Conservation (phyloP, 805 yeast species). For the Maudiozyma serrabonitensis region DNA sequence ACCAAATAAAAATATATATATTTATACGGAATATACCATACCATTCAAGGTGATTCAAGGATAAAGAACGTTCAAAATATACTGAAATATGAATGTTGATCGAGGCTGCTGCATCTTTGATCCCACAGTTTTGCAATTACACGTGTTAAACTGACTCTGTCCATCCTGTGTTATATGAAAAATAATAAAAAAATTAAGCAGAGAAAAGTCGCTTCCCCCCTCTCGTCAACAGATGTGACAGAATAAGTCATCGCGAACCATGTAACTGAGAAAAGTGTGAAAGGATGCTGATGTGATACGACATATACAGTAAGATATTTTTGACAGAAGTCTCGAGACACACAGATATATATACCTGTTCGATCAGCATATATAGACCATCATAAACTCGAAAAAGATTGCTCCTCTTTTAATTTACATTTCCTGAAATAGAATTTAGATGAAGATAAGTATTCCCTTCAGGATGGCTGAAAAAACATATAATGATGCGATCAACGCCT, state of each 20-base stretch:
- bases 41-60: too few relatives aligned
- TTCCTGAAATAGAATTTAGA: not conserved
- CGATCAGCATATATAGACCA: too few relatives aligned
- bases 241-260: not conserved
- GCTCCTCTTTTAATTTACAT: not conserved
- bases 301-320: not conserved
- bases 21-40: not conserved
- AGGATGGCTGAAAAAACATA: conserved; percentile 22
- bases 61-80: too few relatives aligned
- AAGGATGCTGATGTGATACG: not conserved
- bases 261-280: not conserved
- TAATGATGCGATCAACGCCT: conserved; percentile 71
- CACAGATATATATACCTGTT: not conserved
- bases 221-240: too few relatives aligned
- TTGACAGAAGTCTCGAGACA: too few relatives aligned
- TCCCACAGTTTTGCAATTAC: not conserved
- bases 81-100: too few relatives aligned
- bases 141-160: not conserved
- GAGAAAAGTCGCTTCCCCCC: not conserved
- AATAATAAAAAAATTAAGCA: not conserved
- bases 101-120: too few relatives aligned
- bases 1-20: not conserved
- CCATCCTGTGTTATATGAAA: not conserved
- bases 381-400: not conserved
- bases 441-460: conserved; percentile 12